Evolutionary conservation across 345 rosid species (phyloP), one percentile per base, ranked within the genome.

Genomic region (Salix caprea): DNA sequence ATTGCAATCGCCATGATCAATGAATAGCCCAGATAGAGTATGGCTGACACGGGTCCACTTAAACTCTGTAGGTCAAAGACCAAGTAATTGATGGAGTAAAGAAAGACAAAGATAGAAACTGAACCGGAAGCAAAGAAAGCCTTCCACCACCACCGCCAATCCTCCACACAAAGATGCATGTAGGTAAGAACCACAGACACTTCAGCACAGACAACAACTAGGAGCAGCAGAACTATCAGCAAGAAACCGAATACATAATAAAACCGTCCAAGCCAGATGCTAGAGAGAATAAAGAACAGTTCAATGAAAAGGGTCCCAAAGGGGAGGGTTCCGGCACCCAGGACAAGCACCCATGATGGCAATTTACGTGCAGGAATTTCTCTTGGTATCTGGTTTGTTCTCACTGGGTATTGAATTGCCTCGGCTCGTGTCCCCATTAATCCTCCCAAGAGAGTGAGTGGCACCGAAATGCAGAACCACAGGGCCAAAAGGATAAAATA

Each of bases 141-240:
- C 83, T 90, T 92, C 97, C 97, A 92, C 97, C 94, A 90, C 97
- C 97, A 92, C 71, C 83, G 87, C 97, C 97, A 92, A 67, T 92
- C 97, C 82, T 92, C 97, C 16, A 89, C 97, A 18, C 94, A 92
- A 34, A 92, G 97, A 74, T 90, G 97, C 94, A 92, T 92, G 80
- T 90, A 92, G 30, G 94, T 92, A 28, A 92, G 88, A 46, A 92
- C 94, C 76, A 92, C 92, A 7, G 97, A 90, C 11, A 90, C 92
- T 82, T 92, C 94, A 26, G 92, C 97, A 60, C 97, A 90, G 54
- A 90, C 94, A 6, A 92, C 75, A 37, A 90, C 88, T 71, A 92
- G 85, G 28, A 92, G 85, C 18, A 85, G 50, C 18, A 92, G 88
- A 73, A 92, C 97, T 54, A 90, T 82, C 67, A 92, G 89, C 83